These are phyloP conservation scores for Xylaria intraflava DNA, from an alignment of 495 filamentous ascomycete genomes.

Conservation along the genomic window DNA sequence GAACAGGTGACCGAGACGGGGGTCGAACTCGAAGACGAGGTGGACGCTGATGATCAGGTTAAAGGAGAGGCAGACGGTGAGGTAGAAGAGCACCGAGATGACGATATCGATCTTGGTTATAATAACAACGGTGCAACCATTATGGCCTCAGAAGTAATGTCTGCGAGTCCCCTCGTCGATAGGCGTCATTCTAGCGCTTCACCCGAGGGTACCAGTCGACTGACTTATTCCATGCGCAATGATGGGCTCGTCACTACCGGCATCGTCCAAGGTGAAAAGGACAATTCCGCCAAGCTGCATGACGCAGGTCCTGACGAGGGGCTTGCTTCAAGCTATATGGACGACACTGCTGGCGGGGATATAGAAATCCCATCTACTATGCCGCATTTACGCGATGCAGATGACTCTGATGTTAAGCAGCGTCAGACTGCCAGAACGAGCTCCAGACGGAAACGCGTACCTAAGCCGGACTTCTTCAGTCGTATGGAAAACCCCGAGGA, in stretches of 20 bases:
- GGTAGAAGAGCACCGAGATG: slow-evolving; percentile 5
- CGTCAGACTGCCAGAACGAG: slow-evolving; percentile 2
- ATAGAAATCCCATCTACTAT: slow-evolving; percentile 9
- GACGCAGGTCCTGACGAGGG: background rate
- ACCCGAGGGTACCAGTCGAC: background rate
- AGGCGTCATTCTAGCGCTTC: background rate
- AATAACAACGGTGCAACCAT: background rate
- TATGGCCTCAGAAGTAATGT: background rate
- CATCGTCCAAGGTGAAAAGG: background rate
- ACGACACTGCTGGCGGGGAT: background rate
- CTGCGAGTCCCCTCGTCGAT: background rate
- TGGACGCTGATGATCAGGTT: background rate
- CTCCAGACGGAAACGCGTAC: slow-evolving; percentile 19
- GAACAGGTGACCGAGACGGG: background rate
- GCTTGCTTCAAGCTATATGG: background rate
- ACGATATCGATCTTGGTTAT: background rate
- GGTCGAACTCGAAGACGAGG: background rate
- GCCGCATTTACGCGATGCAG: background rate
- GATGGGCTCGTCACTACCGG: slow-evolving; percentile 2
- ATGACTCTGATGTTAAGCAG: background rate
- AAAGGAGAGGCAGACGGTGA: background rate
- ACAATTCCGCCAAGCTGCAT: background rate
- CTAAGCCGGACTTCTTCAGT: slow-evolving; percentile 19
- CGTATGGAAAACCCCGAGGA: slow-evolving; percentile 10
- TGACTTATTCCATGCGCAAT: background rate